phyloP scores from a whole-genome alignment of 139 green algal species.

The Pseudopediastrum boryanum region DNA sequence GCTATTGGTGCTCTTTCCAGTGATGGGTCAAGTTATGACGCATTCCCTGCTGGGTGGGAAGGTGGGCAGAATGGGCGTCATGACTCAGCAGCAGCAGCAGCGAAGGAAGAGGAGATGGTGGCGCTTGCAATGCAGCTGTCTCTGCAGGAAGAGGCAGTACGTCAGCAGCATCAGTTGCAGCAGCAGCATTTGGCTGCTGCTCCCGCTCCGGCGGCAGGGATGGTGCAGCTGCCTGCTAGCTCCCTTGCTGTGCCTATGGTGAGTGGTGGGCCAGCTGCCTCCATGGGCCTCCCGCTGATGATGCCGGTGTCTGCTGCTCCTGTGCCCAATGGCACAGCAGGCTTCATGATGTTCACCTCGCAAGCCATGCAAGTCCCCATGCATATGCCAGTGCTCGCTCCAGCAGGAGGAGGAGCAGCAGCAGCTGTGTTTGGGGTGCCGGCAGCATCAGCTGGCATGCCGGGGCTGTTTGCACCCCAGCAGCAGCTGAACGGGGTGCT shows the following conservation, averaged over 20 bases:
- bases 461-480: not conserved
- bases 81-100: not conserved
- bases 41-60: too few relatives aligned
- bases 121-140: too few relatives aligned
- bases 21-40: too few relatives aligned
- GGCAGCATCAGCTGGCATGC: not conserved
- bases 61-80: not conserved
- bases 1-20: too few relatives aligned
- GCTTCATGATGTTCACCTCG: too few relatives aligned
- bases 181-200: too few relatives aligned
- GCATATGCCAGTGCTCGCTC: not conserved
- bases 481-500: not conserved
- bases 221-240: not conserved
- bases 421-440: not conserved
- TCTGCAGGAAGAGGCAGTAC: too few relatives aligned
- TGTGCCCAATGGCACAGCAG: too few relatives aligned
- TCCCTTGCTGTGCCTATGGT: not conserved
- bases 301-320: too few relatives aligned
- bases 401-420: slow-evolving; percentile 23
- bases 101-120: not conserved
- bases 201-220: too few relatives aligned
- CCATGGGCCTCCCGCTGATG: not conserved
- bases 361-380: not conserved
- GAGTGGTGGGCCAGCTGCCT: not conserved
- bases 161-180: too few relatives aligned